Evolutionary conservation across 306 rosid genomes (phyloP).

Genomic region (Echinosophora koreensis): DNA sequence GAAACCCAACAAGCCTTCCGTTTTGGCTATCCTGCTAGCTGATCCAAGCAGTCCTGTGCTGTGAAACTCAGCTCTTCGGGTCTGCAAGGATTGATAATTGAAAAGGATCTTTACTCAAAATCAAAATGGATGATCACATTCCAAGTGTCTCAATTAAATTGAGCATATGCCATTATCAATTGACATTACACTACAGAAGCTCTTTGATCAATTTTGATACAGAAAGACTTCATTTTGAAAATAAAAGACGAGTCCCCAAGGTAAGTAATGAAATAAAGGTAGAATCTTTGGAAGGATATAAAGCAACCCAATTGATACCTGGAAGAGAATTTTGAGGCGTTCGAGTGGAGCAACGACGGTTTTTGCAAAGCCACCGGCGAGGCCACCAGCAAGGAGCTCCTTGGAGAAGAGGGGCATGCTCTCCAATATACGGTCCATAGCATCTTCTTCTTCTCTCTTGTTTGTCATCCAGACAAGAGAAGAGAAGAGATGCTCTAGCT

Average conservation of each 20-base stretch:
- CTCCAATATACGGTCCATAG: constrained; percentile 56
- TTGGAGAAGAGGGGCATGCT: constrained; percentile 77
- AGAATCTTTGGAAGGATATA: neutral
- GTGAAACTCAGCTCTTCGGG: constrained; percentile 80
- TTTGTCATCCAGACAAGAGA: constrained; percentile 50
- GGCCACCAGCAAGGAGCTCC: constrained; percentile 89
- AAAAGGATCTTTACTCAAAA: too few relatives aligned
- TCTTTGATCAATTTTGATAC: too few relatives aligned
- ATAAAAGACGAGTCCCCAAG: neutral
- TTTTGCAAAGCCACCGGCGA: constrained; percentile 86
- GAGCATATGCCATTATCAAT: too few relatives aligned
- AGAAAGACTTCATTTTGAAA: too few relatives aligned
- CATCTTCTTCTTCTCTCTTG: constrained; percentile 53
- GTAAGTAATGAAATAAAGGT: constrained; percentile 1
- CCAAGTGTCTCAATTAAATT: too few relatives aligned
- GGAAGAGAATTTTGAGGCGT: constrained; percentile 90
- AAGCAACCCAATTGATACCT: constrained; percentile 53
- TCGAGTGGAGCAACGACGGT: constrained; percentile 89
- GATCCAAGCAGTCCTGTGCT: constrained; percentile 78
- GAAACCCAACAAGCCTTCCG: constrained; percentile 86
- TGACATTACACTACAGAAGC: neutral
- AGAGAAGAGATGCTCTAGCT: too few relatives aligned
- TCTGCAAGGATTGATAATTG: constrained; percentile 55
- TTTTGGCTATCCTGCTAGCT: constrained; percentile 67
- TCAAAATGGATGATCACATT: too few relatives aligned